Percentiles rank a stretch among this genome's conserved stretches.
Evolutionary conservation across 2,329 filamentous ascomycete species (phyloP).

Genomic region (Sporothrix euskadiensis): DNA sequence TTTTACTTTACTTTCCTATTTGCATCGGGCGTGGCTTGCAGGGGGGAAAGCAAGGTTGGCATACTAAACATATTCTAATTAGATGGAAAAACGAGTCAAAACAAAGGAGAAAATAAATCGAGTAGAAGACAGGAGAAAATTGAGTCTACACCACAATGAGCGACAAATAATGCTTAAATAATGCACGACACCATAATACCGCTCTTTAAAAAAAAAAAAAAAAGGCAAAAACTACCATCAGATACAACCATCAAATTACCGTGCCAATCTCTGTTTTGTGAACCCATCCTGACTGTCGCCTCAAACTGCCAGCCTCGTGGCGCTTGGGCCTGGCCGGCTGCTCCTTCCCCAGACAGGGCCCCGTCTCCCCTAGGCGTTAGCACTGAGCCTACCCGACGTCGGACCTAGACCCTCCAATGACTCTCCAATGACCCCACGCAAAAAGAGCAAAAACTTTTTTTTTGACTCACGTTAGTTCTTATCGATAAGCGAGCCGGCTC

Average conservation of each 20-base stretch:
- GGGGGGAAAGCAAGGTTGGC: neutral
- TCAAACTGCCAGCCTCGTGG: slow-evolving; percentile 9
- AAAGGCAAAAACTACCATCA: neutral
- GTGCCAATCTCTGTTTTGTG: neutral
- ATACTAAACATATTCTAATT: neutral
- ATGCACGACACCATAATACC: neutral
- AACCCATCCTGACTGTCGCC: neutral
- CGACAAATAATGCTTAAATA: neutral
- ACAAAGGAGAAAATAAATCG: neutral
- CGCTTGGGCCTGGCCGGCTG: slow-evolving; percentile 16
- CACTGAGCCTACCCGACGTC: slow-evolving; percentile 26
- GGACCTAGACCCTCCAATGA: slow-evolving; percentile 11
- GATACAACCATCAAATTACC: neutral
- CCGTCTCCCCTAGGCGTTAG: neutral
- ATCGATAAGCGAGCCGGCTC: slow-evolving; percentile 25
- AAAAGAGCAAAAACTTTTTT: slow-evolving; percentile 18
- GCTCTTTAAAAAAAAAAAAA: neutral
- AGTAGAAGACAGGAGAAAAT: neutral
- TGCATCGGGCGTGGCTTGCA: neutral
- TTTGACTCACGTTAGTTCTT: slow-evolving; percentile 27
- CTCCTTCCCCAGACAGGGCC: slow-evolving; percentile 14
- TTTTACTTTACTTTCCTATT: neutral
- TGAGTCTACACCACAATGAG: neutral
- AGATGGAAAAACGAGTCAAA: neutral
- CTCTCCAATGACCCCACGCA: slow-evolving; percentile 17